A percentile compares a stretch with the other conserved stretches of the same genome.
Conservation (phyloP, 495 filamentous ascomycete species). For the Xylaria longipes region DNA sequence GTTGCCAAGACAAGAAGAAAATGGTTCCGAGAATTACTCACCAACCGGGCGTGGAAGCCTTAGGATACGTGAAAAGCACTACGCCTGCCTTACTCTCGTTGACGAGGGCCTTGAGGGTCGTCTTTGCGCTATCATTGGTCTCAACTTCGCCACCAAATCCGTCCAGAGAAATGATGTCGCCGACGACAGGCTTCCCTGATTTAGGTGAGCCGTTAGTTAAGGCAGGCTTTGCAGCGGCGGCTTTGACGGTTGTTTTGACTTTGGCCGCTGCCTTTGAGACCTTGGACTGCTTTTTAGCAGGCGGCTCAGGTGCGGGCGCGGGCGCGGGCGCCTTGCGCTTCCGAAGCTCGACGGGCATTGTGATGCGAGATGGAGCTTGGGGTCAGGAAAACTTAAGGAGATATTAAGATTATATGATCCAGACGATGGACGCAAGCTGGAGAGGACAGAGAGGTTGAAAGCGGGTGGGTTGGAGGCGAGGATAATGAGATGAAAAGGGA, state of each 20-base stretch:
- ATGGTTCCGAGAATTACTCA: too few relatives aligned
- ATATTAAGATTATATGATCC: conserved; percentile 18
- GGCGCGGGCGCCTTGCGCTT: conserved; percentile 76
- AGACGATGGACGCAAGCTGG: background rate
- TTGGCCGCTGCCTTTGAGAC: conserved; percentile 39
- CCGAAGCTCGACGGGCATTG: conserved; percentile 68
- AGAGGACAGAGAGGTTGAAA: background rate
- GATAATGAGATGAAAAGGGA: background rate
- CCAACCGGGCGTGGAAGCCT: conserved; percentile 94
- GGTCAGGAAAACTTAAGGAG: background rate
- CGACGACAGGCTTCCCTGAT: conserved; percentile 44
- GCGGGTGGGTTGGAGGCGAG: background rate
- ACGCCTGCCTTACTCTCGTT: conserved; percentile 84
- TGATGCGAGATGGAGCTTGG: background rate
- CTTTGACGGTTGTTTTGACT: conserved; percentile 50
- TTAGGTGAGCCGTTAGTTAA: conserved; percentile 42
- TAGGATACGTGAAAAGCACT: conserved; percentile 94
- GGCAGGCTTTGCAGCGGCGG: conserved; percentile 43
- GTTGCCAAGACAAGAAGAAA: too few relatives aligned
- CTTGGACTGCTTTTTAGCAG: conserved; percentile 61
- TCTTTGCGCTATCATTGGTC: conserved; percentile 80
- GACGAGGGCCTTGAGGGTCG: conserved; percentile 77
- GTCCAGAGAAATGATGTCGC: conserved; percentile 66
- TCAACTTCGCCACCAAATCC: conserved; percentile 83
- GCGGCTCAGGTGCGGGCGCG: conserved; percentile 58